phyloP scores from a whole-genome alignment of 345 rosid genomes.

The Linum lewisii region DNA sequence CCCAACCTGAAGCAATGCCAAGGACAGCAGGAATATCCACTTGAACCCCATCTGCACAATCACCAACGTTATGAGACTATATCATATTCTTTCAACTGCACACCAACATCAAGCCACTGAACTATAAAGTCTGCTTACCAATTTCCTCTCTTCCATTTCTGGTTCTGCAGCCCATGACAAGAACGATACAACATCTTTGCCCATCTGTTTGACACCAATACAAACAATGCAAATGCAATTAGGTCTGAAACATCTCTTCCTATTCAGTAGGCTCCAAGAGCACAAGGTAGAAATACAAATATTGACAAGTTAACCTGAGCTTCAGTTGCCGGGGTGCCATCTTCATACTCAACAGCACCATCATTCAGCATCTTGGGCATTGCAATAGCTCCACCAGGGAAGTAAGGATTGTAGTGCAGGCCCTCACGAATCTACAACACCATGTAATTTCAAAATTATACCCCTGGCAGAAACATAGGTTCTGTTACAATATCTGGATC shows the following conservation, averaged over 20 bases:
- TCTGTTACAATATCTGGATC: too few species aligned
- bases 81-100: neutral
- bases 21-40: constrained; percentile 88
- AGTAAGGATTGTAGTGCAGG: constrained; percentile 91
- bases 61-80: constrained; percentile 4
- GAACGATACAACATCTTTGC: constrained; percentile 91
- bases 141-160: constrained; percentile 98
- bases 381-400: constrained; percentile 99
- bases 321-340: constrained; percentile 95
- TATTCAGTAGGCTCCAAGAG: too few species aligned
- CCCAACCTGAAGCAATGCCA: constrained; percentile 90
- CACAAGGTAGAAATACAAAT: neutral
- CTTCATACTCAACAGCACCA: constrained; percentile 97
- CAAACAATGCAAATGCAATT: neutral
- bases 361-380: constrained; percentile 98
- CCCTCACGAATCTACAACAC: constrained; percentile 78
- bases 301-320: constrained; percentile 56
- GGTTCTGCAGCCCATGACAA: constrained; percentile 99
- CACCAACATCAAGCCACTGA: neutral
- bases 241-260: neutral
- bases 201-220: constrained; percentile 93
- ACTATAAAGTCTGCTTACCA: constrained; percentile 36
- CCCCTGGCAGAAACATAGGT: neutral
- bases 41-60: constrained; percentile 93
- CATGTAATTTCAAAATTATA: neutral